Evolutionary conservation across 805 yeast species (phyloP), one percentile per base, ranked within the genome.

Genomic region (Candida yuanshanica): DNA sequence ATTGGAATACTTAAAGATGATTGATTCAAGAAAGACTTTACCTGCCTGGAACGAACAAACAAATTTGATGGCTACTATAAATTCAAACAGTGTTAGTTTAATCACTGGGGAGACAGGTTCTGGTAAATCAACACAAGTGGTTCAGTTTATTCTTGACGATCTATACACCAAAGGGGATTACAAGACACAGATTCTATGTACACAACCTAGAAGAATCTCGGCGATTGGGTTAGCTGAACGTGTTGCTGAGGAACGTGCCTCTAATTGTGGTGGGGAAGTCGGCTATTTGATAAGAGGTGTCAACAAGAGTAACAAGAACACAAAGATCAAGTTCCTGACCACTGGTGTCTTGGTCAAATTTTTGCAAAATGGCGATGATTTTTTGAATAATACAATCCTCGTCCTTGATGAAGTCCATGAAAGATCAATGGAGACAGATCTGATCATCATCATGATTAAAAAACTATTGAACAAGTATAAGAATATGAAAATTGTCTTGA

Each of bases 101-200:
- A 74, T 91, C 27, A 91, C 98, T 2, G 99, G 98, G 59, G 99
- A 93, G 59, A 91, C 98, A 0, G 98, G 98, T 52, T 90, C 97
- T 1, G 98, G 98, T 51, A 91, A 91, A 56, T 87, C 96, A 1
- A 91, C 99, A 0, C 99, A 91, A 58, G 78, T 87, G 5, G 96
- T 88, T 6, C 99, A 91, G 59, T 91, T 89, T 50, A 67, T 91
- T 17, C 63, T 91, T 14, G 98, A 91, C 58, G 69, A 79, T 31
- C 53, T 86, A 44, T 69, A 75, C 37, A 35, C 63, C 0, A 56
- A 62, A 11, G 73, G 74, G 0, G 58, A 60, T 10, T 75, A 75
- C 46, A 59, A 64, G 20, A 72, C 83, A 4, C 74, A 70, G 31
- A 83, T 91, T 5, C 66, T 91, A 1, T 89, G 96, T 62, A 89